These are phyloP conservation scores for Pelargonium cotyledonis DNA, from an alignment of 441 rosid genomes.

Conservation along the genomic window DNA sequence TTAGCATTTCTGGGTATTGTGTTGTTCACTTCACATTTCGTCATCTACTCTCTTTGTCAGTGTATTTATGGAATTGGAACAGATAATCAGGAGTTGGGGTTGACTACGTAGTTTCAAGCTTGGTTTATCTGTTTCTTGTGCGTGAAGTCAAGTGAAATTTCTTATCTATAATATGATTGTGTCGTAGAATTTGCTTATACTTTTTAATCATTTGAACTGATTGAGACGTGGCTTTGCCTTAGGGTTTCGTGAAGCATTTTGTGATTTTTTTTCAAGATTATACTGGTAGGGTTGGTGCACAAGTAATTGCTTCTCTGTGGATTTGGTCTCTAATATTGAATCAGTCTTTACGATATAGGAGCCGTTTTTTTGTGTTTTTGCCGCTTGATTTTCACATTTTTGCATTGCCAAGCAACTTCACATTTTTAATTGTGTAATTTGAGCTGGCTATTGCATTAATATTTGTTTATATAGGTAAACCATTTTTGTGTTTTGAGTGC, in stretches of 20 bases:
- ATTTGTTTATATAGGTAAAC: too few relatives aligned
- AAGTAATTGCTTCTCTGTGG: neutral
- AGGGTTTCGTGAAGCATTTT: too few relatives aligned
- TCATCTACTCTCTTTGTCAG: neutral
- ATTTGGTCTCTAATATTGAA: neutral
- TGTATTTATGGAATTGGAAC: neutral
- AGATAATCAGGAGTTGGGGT: neutral
- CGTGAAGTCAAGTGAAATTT: neutral
- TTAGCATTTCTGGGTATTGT: neutral
- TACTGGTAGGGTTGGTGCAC: too few relatives aligned
- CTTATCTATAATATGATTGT: neutral
- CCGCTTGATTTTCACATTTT: neutral
- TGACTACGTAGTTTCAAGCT: neutral
- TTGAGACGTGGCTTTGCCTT: too few relatives aligned
- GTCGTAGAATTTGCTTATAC: neutral
- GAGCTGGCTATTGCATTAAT: neutral
- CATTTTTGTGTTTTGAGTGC: neutral
- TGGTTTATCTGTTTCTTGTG: neutral
- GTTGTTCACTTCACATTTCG: neutral
- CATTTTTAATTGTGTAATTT: neutral
- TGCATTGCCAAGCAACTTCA: neutral
- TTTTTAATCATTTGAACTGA: too few relatives aligned
- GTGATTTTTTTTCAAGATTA: too few relatives aligned
- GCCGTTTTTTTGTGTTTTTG: neutral
- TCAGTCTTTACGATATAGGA: neutral